phyloP scores from a whole-genome alignment of 305 asterid species.

The Striga hermonthica region DNA sequence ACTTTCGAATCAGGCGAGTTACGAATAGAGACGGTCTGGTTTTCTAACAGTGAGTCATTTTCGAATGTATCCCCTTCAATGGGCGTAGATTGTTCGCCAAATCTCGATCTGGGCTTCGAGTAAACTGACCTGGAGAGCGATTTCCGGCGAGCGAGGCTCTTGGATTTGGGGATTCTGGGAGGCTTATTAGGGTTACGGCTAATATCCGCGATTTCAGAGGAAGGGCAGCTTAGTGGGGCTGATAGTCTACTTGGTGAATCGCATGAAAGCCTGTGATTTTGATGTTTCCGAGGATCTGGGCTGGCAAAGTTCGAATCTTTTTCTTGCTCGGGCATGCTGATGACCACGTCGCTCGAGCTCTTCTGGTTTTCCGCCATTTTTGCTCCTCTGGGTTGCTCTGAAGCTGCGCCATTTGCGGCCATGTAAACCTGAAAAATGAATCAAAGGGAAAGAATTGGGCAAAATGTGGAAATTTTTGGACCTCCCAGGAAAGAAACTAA shows the following conservation, averaged over 20 bases:
- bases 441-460: too few species aligned
- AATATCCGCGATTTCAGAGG: not conserved
- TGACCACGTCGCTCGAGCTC: not conserved
- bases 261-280: not conserved
- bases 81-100: slow-evolving; percentile 4
- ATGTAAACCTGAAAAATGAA: too few species aligned
- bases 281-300: not conserved
- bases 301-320: not conserved
- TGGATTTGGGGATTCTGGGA: not conserved
- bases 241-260: not conserved
- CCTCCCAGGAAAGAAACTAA: too few species aligned
- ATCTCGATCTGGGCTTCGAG: not conserved
- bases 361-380: slow-evolving; percentile 5
- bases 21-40: too few species aligned
- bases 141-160: not conserved
- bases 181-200: not conserved
- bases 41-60: not conserved
- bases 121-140: too few species aligned
- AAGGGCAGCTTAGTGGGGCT: not conserved
- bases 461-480: too few species aligned
- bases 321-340: not conserved
- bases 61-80: not conserved
- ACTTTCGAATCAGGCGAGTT: too few species aligned
- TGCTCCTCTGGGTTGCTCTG: not conserved
- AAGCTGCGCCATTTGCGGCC: too few species aligned